These are phyloP conservation scores for Mucor sp. DNA, from an alignment of 371 early-diverging fungal species.

Conservation along the genomic window DNA sequence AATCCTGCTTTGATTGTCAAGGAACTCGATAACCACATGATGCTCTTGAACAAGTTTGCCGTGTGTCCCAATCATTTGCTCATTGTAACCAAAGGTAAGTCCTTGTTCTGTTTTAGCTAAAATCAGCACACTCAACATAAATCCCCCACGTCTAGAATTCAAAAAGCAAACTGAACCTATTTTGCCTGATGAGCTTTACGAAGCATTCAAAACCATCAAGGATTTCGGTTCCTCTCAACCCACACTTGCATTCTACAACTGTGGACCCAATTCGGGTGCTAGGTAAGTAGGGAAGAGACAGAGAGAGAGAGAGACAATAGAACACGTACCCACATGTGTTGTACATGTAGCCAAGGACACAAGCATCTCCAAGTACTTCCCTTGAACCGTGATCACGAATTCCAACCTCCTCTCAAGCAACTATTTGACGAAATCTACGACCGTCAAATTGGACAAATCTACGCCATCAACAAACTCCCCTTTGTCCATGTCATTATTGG, in stretches of 20 bases:
- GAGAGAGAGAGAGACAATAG: too few species aligned
- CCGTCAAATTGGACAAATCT: conserved; percentile 52
- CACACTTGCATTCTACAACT: conserved; percentile 73
- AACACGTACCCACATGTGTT: too few species aligned
- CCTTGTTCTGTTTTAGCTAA: neutral
- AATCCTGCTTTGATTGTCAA: conserved; percentile 60
- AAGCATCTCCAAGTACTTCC: conserved; percentile 78
- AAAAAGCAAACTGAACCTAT: conserved; percentile 65
- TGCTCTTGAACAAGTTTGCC: conserved; percentile 79
- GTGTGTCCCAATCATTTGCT: conserved; percentile 69
- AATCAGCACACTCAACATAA: neutral
- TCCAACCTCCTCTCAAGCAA: conserved; percentile 55
- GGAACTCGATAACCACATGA: conserved; percentile 56
- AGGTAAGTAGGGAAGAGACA: too few species aligned
- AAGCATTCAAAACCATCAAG: conserved; percentile 54
- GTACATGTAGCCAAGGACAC: conserved; percentile 69
- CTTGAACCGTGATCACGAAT: conserved; percentile 20
- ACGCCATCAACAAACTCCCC: conserved; percentile 43
- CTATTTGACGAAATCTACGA: conserved; percentile 47
- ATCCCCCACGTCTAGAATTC: conserved; percentile 54
- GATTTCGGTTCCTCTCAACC: conserved; percentile 38
- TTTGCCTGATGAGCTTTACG: conserved; percentile 58
- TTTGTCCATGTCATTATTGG: conserved; percentile 50
- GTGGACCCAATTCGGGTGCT: conserved; percentile 71
- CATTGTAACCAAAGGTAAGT: conserved; percentile 74